Evolutionary conservation across 148 eudicot genomes (phyloP), one percentile per base, ranked within the genome.

Genomic region (Arctostaphylos glauca): DNA sequence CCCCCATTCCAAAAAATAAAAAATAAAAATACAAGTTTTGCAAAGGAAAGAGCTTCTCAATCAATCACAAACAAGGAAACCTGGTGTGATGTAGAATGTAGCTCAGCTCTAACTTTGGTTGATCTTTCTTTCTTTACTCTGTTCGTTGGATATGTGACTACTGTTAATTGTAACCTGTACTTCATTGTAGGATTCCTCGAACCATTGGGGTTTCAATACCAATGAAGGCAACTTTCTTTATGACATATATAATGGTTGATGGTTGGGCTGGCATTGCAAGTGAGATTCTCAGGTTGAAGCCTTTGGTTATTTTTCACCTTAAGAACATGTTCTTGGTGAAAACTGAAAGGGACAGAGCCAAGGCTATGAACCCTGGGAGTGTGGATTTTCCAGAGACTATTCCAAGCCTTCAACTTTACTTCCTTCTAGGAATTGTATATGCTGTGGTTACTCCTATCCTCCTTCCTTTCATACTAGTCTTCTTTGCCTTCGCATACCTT

Each of bases 201-300:
- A 96, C 92, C 31, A 93, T 96, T 72, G 99, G 99, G 6, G 98
- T 96, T 41, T 90, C 99, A 46, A 92, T 96, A 83, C 98, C 99
- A 43, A 94, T 93, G 95, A 96, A 96, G 87, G 99, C 98, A 56
- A 94, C 99, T 50, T 96, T 96, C 89, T 96, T 96, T 88, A 94
- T 96, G 53, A 96, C 99, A 41, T 96, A 94, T 76, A 93, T 94
- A 87, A 96, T 96, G 99, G 92, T 96, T 59, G 98, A 96, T 74
- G 99, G 98, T 47, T 96, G 99, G 99, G 97, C 98, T 67, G 98
- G 97, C 53, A 89, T 94, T 50, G 98, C 99, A 0, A 87, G 96
- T 79, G 99, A 96, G 89, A 94, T 96, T 86, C 87, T 96, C 21
- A 88, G 99, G 67, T 83, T 96, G 86, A 94, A 91, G 88, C 94